Percentiles rank a stretch among this genome's conserved stretches.
Evolutionary conservation across 1,284 basidiomycete genomes (phyloP).

Genomic region (Trichosporon asahii): DNA sequence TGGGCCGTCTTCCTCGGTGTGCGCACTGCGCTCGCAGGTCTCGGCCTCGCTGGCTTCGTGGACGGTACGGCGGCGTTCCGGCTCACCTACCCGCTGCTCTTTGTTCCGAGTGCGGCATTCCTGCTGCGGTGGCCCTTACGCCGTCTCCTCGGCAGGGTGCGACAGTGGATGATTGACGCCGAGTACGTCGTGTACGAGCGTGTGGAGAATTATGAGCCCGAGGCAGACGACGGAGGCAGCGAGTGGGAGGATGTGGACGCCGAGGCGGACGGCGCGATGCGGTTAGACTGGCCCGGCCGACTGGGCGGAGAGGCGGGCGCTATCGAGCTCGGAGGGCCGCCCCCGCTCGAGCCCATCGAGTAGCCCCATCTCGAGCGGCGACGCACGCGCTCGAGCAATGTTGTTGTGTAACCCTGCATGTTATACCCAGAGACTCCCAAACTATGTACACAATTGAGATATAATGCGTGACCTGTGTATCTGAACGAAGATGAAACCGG

Average conservation of each 20-base stretch:
- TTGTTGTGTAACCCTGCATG: conserved; percentile 11
- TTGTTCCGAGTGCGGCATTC: neutral
- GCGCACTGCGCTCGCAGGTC: neutral
- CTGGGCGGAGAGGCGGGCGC: neutral
- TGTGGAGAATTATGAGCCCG: conserved; percentile 45
- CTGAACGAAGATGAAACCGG: neutral
- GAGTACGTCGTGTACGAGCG: conserved; percentile 48
- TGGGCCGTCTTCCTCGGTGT: conserved; percentile 15
- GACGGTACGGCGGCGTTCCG: conserved; percentile 25
- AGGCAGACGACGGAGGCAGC: conserved; percentile 7
- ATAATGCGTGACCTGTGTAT: neutral
- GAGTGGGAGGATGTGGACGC: conserved; percentile 4
- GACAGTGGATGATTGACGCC: conserved; percentile 45
- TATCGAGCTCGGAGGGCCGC: neutral
- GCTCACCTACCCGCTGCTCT: conserved; percentile 25
- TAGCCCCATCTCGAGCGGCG: neutral
- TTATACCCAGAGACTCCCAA: neutral
- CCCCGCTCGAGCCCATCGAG: neutral
- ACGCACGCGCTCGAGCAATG: neutral
- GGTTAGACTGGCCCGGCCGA: neutral
- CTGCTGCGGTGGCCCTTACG: neutral
- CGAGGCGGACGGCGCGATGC: neutral
- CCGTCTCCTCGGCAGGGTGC: conserved; percentile 11
- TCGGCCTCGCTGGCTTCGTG: conserved; percentile 12
- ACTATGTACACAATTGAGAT: conserved; percentile 6